Evolutionary conservation across 2,329 filamentous ascomycete species (phyloP).

Genomic region (Rutstroemia sp.): DNA sequence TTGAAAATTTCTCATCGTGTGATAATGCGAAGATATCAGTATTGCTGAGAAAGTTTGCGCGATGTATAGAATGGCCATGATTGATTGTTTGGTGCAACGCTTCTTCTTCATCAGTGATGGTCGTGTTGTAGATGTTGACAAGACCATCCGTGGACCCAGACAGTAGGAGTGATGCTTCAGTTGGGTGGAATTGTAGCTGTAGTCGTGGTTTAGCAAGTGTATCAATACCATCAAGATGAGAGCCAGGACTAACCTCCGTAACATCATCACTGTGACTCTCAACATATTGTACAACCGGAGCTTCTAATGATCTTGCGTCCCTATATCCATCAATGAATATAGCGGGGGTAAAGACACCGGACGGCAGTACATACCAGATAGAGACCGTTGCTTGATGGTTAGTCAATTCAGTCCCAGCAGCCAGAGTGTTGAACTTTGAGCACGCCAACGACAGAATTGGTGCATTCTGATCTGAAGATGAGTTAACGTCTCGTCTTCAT

Average conservation of each 20-base stretch:
- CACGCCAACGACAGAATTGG: conserved; percentile 60
- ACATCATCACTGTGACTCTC: conserved; percentile 64
- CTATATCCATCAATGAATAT: conserved; percentile 30
- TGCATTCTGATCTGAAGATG: conserved; percentile 34
- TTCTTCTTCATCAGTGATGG: conserved; percentile 67
- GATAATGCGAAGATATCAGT: conserved; percentile 65
- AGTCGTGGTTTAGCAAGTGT: conserved; percentile 23
- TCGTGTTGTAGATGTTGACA: conserved; percentile 68
- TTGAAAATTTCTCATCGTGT: conserved; percentile 69
- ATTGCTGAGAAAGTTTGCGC: conserved; percentile 60
- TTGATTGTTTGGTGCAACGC: conserved; percentile 73
- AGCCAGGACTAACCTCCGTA: conserved; percentile 40
- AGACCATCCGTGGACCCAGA: conserved; percentile 76
- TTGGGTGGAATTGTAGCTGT: conserved; percentile 55
- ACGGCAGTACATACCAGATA: conserved; percentile 44
- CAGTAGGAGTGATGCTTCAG: conserved; percentile 53
- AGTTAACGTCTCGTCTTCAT: background rate
- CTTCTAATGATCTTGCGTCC: conserved; percentile 47
- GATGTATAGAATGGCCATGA: conserved; percentile 66
- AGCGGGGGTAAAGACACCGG: background rate
- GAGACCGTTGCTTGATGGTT: conserved; percentile 54
- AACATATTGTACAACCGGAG: conserved; percentile 46
- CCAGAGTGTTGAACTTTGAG: conserved; percentile 51
- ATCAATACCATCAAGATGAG: background rate
- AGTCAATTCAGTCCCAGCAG: conserved; percentile 65